Evolutionary conservation across 2,329 filamentous ascomycete genomes (phyloP), one percentile per base, ranked within the genome.

Genomic region (Mycosphaerelloides madeirae): DNA sequence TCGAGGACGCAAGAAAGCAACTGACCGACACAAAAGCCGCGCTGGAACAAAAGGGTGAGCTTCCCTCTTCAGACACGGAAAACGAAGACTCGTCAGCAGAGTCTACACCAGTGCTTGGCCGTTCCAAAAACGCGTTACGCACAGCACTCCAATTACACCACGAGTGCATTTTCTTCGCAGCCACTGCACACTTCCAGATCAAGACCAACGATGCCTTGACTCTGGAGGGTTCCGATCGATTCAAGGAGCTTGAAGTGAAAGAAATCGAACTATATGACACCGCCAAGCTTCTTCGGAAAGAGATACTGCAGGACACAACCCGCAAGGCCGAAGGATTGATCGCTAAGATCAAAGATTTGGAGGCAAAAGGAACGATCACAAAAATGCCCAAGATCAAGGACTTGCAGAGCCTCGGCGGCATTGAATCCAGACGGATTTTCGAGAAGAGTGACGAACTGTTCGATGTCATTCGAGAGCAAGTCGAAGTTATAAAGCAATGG

Each of bases 121-220:
- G 55, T 22, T 43, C 61, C 38, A 79, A 82, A 28, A 79, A 82
- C 41, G 78, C 81, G 33, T 71, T 96, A 16, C 82, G 88, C 8
- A 76, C 74, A 15, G 82, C 86, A 2, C 71, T 95, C 14, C 88
- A 95, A 60, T 66, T 94, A 33, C 78, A 91, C 49, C 91, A 96
- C 62, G 81, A 84, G 53, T 87, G 84, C 22, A 75, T 80, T 1
- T 96, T 96, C 68, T 95, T 94, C 60, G 83, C 83, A 19, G 88
- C 84, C 12, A 95, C 89, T 55, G 84, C 83, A 0, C 83, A 83
- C 54, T 96, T 82, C 60, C 87, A 95, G 59, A 85, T 94, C 49
- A 93, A 90, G 60, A 78, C 80, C 1, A 79, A 90, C 44, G 65
- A 77, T 34, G 72, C 78, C 1, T 68, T 83, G 55, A 88, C 83